phyloP scores from a whole-genome alignment of 1,284 basidiomycete species.

The Naganishia sp. region DNA sequence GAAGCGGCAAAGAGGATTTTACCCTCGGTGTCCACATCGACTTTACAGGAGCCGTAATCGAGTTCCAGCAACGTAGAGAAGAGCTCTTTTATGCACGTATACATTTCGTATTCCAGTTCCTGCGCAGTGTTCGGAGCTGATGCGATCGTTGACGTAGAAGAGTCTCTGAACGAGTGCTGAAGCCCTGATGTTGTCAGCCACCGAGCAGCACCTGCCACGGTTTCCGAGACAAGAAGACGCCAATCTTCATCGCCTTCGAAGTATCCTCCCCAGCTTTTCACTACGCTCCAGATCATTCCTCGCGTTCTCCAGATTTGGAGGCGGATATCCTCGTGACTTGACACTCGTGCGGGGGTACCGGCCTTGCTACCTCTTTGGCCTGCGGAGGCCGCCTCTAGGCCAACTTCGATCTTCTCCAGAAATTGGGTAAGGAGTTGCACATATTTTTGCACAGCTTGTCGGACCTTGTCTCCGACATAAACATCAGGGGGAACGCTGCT shows the following conservation, averaged over 20 bases:
- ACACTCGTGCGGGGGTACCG: neutral
- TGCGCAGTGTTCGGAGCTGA: too few species aligned
- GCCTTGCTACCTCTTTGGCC: neutral
- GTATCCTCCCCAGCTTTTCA: constrained; percentile 49
- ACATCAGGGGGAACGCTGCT: constrained; percentile 42
- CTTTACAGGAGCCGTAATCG: constrained; percentile 24
- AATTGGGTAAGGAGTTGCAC: constrained; percentile 34
- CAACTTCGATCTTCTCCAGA: constrained; percentile 31
- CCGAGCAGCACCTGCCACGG: constrained; percentile 3
- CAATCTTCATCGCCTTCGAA: constrained; percentile 45
- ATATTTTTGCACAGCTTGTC: constrained; percentile 39
- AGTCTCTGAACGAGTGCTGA: neutral
- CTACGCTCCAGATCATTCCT: constrained; percentile 38
- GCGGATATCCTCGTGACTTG: neutral
- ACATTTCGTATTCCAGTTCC: neutral
- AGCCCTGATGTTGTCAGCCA: constrained; percentile 4
- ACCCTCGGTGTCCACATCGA: constrained; percentile 3
- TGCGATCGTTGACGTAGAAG: too few species aligned
- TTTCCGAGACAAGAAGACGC: constrained; percentile 35
- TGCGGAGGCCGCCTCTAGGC: neutral
- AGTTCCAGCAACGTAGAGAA: constrained; percentile 17
- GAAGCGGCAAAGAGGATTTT: constrained; percentile 13
- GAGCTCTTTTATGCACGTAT: constrained; percentile 4
- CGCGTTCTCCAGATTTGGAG: constrained; percentile 33
- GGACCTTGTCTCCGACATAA: constrained; percentile 42